phyloP scores from a whole-genome alignment of 2,329 filamentous ascomycete genomes.

The Cercospora nicotianae region DNA sequence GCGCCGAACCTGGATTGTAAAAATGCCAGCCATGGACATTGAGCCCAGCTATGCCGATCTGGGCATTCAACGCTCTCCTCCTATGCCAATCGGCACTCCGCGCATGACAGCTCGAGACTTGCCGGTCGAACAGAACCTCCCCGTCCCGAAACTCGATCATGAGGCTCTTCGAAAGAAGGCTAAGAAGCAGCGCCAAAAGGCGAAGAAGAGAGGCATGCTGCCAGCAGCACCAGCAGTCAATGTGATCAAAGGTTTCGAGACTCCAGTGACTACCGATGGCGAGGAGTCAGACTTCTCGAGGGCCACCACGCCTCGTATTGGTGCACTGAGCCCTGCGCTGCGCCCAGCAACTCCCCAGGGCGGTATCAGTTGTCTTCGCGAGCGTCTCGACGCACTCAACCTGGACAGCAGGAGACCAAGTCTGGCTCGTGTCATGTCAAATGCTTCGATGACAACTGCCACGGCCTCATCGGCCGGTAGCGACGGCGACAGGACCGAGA shows the following conservation, averaged over 20 bases:
- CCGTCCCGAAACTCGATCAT: conserved; percentile 38
- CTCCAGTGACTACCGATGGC: conserved; percentile 53
- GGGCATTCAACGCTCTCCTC: conserved; percentile 34
- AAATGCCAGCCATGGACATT: conserved; percentile 41
- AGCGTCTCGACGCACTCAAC: conserved; percentile 76
- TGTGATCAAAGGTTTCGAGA: conserved; percentile 52
- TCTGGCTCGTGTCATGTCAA: conserved; percentile 41
- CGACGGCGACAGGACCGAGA: conserved; percentile 69
- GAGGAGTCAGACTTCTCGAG: conserved; percentile 56
- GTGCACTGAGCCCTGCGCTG: conserved; percentile 50
- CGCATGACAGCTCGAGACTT: conserved; percentile 30
- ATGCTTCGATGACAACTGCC: conserved; percentile 50
- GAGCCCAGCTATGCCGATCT: conserved; percentile 31
- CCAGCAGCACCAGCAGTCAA: conserved; percentile 42
- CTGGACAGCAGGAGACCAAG: conserved; percentile 60
- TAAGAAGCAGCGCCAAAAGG: conserved; percentile 43
- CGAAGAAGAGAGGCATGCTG: conserved; percentile 40
- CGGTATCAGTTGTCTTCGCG: conserved; percentile 79
- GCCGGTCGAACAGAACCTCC: conserved; percentile 22
- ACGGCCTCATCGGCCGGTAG: conserved; percentile 57
- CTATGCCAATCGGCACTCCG: conserved; percentile 36
- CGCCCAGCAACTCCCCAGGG: conserved; percentile 55
- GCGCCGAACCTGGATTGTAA: conserved; percentile 10
- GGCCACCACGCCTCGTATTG: conserved; percentile 37
- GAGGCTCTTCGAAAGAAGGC: conserved; percentile 40